phyloP scores from a whole-genome alignment of 805 yeast species.

The Monosporozyma aerobia region DNA sequence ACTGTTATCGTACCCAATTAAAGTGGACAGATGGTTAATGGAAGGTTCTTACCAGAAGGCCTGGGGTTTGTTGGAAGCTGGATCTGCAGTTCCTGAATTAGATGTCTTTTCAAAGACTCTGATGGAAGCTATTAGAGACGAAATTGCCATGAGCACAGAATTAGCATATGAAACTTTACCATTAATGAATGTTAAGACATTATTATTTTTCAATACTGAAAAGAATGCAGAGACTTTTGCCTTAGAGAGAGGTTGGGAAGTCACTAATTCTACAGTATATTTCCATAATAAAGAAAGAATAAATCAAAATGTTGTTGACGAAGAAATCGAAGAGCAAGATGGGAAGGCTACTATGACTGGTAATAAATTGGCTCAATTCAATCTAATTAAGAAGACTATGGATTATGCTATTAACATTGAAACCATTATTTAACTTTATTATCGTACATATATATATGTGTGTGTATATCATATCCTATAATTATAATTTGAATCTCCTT shows the following conservation, averaged over 20 bases:
- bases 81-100: constrained; percentile 54
- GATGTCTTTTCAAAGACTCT: constrained; percentile 67
- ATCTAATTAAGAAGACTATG: constrained; percentile 57
- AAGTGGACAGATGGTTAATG: constrained; percentile 86
- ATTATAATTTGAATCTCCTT: not conserved
- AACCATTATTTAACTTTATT: constrained; percentile 55
- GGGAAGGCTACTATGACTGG: not conserved
- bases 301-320: constrained; percentile 26
- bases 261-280: constrained; percentile 42
- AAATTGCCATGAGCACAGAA: constrained; percentile 78
- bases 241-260: constrained; percentile 47
- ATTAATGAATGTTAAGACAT: constrained; percentile 68
- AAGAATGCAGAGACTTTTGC: constrained; percentile 47
- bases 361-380: constrained; percentile 9
- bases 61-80: constrained; percentile 53
- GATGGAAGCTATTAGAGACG: constrained; percentile 70
- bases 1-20: constrained; percentile 74
- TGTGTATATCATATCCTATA: not conserved
- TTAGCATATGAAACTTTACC: constrained; percentile 71
- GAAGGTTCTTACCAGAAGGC: constrained; percentile 94
- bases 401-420: constrained; percentile 87
- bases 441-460: not conserved
- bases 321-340: constrained; percentile 27
- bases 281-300: constrained; percentile 30
- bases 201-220: constrained; percentile 61